phyloP scores from a whole-genome alignment of 495 filamentous ascomycete species.

The Apiosordaria backusii region DNA sequence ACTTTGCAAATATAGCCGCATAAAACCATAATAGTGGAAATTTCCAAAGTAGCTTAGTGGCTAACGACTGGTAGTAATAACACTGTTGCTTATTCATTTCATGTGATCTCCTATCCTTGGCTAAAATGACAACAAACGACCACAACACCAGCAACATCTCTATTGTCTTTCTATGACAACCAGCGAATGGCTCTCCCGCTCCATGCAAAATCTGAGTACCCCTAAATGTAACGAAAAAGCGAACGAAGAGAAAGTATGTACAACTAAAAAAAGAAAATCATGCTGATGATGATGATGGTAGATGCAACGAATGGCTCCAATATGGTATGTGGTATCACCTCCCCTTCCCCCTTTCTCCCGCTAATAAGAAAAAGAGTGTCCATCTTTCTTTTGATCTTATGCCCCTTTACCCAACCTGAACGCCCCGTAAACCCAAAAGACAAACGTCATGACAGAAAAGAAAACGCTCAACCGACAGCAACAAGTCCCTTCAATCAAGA shows the following conservation, averaged over 20 bases:
- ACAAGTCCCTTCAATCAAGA: constrained; percentile 27
- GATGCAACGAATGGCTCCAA: background rate
- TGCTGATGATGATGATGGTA: background rate
- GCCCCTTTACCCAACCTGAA: background rate
- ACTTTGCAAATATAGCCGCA: background rate
- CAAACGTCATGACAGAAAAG: constrained; percentile 1
- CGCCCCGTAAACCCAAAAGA: background rate
- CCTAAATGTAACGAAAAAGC: constrained; percentile 2
- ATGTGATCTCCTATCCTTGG: background rate
- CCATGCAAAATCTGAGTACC: background rate
- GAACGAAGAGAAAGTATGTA: background rate
- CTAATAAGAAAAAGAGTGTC: background rate
- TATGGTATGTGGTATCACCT: constrained; percentile 19
- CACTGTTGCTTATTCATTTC: background rate
- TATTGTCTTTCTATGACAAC: background rate
- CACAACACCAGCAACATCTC: background rate
- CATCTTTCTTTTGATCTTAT: background rate
- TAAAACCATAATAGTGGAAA: background rate
- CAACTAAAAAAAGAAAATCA: background rate
- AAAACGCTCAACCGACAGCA: background rate
- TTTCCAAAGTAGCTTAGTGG: background rate
- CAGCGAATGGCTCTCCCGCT: background rate
- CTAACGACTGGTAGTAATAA: background rate
- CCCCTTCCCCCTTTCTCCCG: constrained; percentile 11
- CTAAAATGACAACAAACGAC: background rate